phyloP scores from a whole-genome alignment of 495 filamentous ascomycete species.

The Sabuloglossum arenarium region DNA sequence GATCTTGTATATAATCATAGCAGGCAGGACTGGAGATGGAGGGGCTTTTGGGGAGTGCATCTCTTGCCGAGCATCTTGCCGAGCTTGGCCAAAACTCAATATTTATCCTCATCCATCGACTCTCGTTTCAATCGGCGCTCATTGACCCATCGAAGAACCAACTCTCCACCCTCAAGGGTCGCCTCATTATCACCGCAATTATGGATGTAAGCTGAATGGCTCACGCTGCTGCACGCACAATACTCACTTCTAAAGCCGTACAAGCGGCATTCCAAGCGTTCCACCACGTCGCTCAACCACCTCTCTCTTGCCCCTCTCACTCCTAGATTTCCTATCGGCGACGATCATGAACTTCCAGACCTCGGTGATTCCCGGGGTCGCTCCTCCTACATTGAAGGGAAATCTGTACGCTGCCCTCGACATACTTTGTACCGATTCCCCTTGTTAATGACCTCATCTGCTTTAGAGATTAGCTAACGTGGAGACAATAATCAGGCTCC shows the following conservation, averaged over 20 bases:
- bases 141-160: background rate
- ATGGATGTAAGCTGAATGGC: background rate
- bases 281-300: constrained; percentile 1
- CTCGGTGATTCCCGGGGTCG: background rate
- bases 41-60: too few relatives aligned
- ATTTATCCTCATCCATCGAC: background rate
- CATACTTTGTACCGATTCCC: background rate
- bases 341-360: background rate
- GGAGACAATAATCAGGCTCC: background rate
- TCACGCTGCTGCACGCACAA: background rate
- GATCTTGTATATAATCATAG: background rate
- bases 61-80: too few relatives aligned
- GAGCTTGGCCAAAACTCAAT: too few relatives aligned
- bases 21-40: too few relatives aligned
- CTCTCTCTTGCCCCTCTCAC: constrained; percentile 2
- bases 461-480: constrained; percentile 1
- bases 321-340: background rate
- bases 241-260: background rate
- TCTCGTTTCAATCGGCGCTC: background rate
- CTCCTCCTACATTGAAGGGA: constrained; percentile 5
- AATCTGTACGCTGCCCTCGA: constrained; percentile 2
- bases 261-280: background rate
- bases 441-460: background rate
- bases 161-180: background rate
- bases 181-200: background rate